Percentiles rank a stretch among this genome's conserved stretches.
phyloP scores from a whole-genome alignment of 768 basidiomycete genomes.

The Pisolithus microcarpus region DNA sequence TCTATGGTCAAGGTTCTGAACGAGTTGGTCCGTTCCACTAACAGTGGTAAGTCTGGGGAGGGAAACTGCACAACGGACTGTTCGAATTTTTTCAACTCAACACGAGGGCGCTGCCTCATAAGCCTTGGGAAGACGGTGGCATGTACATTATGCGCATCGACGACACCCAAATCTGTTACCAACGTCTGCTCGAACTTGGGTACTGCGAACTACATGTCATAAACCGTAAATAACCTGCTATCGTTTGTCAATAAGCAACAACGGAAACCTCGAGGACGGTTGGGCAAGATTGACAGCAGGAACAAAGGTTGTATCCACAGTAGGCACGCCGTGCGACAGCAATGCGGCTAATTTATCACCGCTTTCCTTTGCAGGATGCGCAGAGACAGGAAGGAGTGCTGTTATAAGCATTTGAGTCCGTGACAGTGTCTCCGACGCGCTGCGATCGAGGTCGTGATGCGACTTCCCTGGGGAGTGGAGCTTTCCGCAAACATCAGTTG shows the following conservation, averaged over 20 bases:
- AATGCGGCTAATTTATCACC: conserved; percentile 37
- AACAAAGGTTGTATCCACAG: conserved; percentile 46
- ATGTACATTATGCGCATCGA: too few species aligned
- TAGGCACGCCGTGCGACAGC: conserved; percentile 47
- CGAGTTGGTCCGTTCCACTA: too few species aligned
- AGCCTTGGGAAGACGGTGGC: too few species aligned
- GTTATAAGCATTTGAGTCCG: conserved; percentile 59
- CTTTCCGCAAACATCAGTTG: conserved; percentile 8
- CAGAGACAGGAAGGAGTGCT: conserved; percentile 39
- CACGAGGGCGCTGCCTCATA: too few species aligned
- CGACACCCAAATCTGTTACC: too few species aligned
- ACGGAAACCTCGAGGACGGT: conserved; percentile 66
- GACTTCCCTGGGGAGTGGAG: conserved; percentile 4
- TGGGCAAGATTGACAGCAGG: conserved; percentile 60
- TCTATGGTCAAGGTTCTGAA: too few species aligned
- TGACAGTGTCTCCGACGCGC: conserved; percentile 39
- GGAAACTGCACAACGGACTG: too few species aligned
- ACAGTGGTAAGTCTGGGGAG: too few species aligned
- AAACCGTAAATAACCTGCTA: conserved; percentile 6
- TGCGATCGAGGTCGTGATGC: conserved; percentile 19
- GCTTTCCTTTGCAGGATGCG: conserved; percentile 17
- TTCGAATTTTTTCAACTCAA: too few species aligned
- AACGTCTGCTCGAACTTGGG: too few species aligned
- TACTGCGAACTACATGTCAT: not conserved
- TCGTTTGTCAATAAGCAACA: conserved; percentile 51